Evolutionary conservation across 169 alveolate species (phyloP), one percentile per base, ranked within the genome.

Genomic region (Cryptosporidium parvum): DNA sequence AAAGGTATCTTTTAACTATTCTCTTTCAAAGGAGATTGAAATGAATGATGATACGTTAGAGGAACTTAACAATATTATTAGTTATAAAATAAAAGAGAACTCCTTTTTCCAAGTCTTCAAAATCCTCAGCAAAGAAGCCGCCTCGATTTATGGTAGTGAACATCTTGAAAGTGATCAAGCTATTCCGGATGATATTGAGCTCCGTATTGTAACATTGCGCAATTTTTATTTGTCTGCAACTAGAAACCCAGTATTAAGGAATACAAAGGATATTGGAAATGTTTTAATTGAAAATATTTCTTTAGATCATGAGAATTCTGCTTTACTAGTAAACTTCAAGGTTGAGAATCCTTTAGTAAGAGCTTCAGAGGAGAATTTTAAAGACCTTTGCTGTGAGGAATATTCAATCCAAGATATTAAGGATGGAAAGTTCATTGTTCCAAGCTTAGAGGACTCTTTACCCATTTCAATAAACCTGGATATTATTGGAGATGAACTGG

Each of bases 401-500:
- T 80, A 80, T 33, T 62, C 73, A 23, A 18, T 62, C 10, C 75
- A 80, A 3, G 89, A 80, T 62, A 62, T 80, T 42, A 42, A 42
- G 59, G 45, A 45, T 12, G 68, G 68, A 33, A 80, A 53, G 16
- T 80, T 80, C 23, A 31, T 39, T 26, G 61, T 53, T 18, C 89
- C 89, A 21, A 37, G 75, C 10, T 8, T 80, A 29, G 75, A 65
- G n/a, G 89, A 80, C 3, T 62, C 56, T 4, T 12, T 61, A n/a
- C 75, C 89, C 9, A 35, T 62, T 48, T 62, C 89, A 10, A 59
- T 62, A 31, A 65, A 62, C 39, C 45, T 59, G 44, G 89, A 80
- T 67, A 80, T 80, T 29, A 51, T 62, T 26, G 89, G 80, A 29
- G 92, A 85, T 51, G 92, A 85, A 31, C 23, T 85, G 12, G 93